Evolutionary conservation across 2,329 filamentous ascomycete genomes (phyloP).

Genomic region (Didymella exigua): DNA sequence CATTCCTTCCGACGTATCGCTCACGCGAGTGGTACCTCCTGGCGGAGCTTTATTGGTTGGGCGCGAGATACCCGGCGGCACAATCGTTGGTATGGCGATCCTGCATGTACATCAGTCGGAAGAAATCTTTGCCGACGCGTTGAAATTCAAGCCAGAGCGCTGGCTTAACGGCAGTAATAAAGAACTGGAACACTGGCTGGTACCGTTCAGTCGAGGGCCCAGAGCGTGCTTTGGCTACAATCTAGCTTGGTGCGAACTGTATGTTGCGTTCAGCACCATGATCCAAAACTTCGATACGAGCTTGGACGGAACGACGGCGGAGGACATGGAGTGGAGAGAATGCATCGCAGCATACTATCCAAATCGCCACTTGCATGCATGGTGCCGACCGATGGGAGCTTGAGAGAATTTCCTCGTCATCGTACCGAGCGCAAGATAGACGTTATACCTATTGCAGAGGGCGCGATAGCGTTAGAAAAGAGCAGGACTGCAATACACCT

Average conservation of each 20-base stretch:
- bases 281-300: background rate
- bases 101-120: background rate
- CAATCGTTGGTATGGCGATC: background rate
- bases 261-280: constrained; percentile 3
- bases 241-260: constrained; percentile 2
- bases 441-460: background rate
- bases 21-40: background rate
- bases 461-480: background rate
- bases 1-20: background rate
- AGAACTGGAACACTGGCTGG: constrained; percentile 1
- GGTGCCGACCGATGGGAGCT: background rate
- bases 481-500: background rate
- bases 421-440: background rate
- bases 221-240: constrained; percentile 4
- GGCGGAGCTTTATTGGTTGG: background rate
- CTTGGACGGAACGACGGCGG: background rate
- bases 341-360: constrained; percentile 3
- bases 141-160: background rate
- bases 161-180: background rate
- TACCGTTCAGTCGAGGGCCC: constrained; percentile 1
- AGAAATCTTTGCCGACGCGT: background rate
- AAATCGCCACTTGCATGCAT: constrained; percentile 6
- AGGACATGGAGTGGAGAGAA: constrained; percentile 3
- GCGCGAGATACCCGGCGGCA: background rate
- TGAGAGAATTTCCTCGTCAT: background rate